Percentiles rank a stretch among this genome's conserved stretches.
Conservation (phyloP, 2,329 filamentous ascomycete genomes). For the Didymella pomorum region DNA sequence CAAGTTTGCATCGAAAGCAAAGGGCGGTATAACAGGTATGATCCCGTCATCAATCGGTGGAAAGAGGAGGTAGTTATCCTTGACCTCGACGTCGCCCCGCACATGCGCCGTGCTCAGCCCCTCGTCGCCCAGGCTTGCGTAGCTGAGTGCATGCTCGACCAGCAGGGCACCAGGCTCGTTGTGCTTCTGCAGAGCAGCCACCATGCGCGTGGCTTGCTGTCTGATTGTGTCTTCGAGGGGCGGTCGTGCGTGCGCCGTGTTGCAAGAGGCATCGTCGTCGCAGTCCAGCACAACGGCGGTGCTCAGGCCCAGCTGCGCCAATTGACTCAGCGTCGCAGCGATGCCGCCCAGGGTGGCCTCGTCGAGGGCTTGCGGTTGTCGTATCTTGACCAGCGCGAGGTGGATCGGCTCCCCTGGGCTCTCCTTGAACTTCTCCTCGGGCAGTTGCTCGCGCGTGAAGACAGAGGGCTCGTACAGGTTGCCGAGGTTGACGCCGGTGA, state of each 20-base stretch:
- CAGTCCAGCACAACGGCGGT: constrained; percentile 87
- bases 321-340: constrained; percentile 82
- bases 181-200: constrained; percentile 75
- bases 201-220: constrained; percentile 76
- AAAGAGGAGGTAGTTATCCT: constrained; percentile 63
- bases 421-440: constrained; percentile 43
- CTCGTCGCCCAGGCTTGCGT: constrained; percentile 44
- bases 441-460: constrained; percentile 63
- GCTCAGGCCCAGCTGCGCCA: constrained; percentile 80
- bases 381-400: constrained; percentile 85
- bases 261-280: constrained; percentile 51
- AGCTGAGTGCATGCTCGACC: constrained; percentile 65
- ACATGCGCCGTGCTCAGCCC: constrained; percentile 46
- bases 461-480: constrained; percentile 67
- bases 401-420: constrained; percentile 64
- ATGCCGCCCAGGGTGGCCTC: constrained; percentile 76
- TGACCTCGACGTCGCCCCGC: constrained; percentile 51
- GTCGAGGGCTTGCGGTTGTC: constrained; percentile 74
- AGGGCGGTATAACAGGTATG: constrained; percentile 73
- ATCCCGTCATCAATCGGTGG: constrained; percentile 72
- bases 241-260: constrained; percentile 40
- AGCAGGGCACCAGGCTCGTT: constrained; percentile 73
- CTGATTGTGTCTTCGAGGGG: constrained; percentile 54
- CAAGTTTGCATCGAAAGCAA: constrained; percentile 64
- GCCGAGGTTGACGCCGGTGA: constrained; percentile 67